A percentile compares a stretch with the other conserved stretches of the same genome.
phyloP scores from a whole-genome alignment of 2,329 filamentous ascomycete species.

The Arthrobotrys megalospora region DNA sequence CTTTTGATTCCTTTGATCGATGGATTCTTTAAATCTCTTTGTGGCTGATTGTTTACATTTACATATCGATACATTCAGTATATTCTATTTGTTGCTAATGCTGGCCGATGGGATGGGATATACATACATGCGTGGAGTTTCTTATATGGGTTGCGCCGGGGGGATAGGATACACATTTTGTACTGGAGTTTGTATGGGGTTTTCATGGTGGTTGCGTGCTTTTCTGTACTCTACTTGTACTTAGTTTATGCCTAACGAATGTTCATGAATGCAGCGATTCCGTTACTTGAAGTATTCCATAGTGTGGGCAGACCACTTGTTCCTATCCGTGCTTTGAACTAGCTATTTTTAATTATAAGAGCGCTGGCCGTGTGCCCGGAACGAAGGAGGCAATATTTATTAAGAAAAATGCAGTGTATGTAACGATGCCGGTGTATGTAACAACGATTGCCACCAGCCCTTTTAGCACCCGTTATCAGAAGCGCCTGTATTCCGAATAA shows the following conservation, averaged over 20 bases:
- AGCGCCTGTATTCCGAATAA: background rate
- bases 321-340: too few species aligned
- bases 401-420: too few species aligned
- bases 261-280: background rate
- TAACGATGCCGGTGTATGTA: too few species aligned
- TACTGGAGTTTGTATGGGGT: constrained; percentile 4
- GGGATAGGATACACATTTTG: background rate
- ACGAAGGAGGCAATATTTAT: too few species aligned
- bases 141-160: background rate
- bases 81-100: background rate
- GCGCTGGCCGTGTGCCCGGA: too few species aligned
- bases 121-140: constrained; percentile 19
- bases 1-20: background rate
- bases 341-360: too few species aligned
- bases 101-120: background rate
- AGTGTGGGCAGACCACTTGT: too few species aligned
- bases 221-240: constrained; percentile 3
- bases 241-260: constrained; percentile 7
- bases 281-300: too few species aligned
- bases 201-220: background rate
- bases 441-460: too few species aligned
- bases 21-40: background rate
- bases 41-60: background rate
- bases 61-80: background rate
- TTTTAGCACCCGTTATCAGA: background rate